These are phyloP conservation scores for Pulveroboletus ravenelii DNA, from an alignment of 768 basidiomycete species.

Conservation along the genomic window DNA sequence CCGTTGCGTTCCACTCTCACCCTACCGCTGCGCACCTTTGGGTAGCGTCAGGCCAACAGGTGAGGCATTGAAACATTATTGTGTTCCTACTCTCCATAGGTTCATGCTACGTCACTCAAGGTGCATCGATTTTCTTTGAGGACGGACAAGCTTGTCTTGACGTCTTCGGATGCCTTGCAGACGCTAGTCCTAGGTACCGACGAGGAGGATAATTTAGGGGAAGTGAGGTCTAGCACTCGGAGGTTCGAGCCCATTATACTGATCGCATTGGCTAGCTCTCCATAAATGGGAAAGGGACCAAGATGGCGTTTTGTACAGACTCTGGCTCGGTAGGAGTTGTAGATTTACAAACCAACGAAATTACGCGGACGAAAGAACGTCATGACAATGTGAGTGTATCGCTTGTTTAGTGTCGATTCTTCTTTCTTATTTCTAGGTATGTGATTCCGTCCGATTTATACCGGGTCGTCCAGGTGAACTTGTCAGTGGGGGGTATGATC, in stretches of 20 bases:
- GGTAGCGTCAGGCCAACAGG: constrained; percentile 62
- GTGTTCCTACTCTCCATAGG: neutral
- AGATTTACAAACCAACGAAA: constrained; percentile 45
- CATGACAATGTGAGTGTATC: constrained; percentile 55
- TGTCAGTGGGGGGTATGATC: constrained; percentile 77
- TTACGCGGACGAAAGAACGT: constrained; percentile 55
- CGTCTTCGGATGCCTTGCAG: constrained; percentile 43
- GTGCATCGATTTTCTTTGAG: constrained; percentile 42
- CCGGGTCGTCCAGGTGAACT: constrained; percentile 67
- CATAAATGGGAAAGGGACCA: constrained; percentile 48
- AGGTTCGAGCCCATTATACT: constrained; percentile 21
- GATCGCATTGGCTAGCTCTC: constrained; percentile 51
- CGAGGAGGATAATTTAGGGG: constrained; percentile 60
- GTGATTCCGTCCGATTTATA: constrained; percentile 65
- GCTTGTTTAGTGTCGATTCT: neutral
- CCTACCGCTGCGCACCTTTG: constrained; percentile 49
- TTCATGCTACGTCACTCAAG: constrained; percentile 7
- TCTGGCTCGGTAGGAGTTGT: constrained; percentile 63
- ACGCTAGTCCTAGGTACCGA: constrained; percentile 45
- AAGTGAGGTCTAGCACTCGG: constrained; percentile 41
- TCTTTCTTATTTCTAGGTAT: constrained; percentile 46
- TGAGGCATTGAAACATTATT: constrained; percentile 21
- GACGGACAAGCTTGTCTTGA: constrained; percentile 49
- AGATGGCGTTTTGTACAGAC: constrained; percentile 66
- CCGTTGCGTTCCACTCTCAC: constrained; percentile 45